Evolutionary conservation across 2,329 filamentous ascomycete species (phyloP), one percentile per base, ranked within the genome.

Genomic region (Biscogniauxia marginata): DNA sequence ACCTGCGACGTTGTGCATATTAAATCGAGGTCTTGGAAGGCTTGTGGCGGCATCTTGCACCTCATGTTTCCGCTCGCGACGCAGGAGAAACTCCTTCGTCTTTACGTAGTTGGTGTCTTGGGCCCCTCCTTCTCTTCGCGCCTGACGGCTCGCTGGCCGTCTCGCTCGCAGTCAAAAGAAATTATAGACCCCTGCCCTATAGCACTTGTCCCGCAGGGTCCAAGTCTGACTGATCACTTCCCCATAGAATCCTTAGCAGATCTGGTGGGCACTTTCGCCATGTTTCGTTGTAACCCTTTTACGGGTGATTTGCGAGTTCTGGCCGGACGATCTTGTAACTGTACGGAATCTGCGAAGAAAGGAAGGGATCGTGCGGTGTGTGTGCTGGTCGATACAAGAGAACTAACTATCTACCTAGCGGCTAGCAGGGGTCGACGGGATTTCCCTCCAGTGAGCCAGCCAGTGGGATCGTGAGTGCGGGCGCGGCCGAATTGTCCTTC

Each of bases 1-100:
- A 57, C 63, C 57, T 66, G 65, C 62, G 59, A 66, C 61, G 61
- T 55, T 60, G 61, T 59, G 53, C 62, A 68, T 65, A 68, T 70
- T 68, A 68, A 67, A 57, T 63, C 58, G 59, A 57, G 63, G 54
- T 62, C 59, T 62, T 64, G 60, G 62, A 60, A 60, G 63, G 66
- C 55, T 63, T 64, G 56, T 53, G 60, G 54, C 65, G 59, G 58
- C 54, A 64, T 63, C 60, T 61, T 45, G 56, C 55, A 62, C 57
- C 59, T 59, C 54, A 59, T 55, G 49, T 56, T 62, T 56, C 61
- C 60, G 60, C 18, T 25, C 34, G 47, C 30, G 20, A 46, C 45
- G 11, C 11, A 45, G 16, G 16, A 45, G 16, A 20, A 21, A 46
- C 45, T 3, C 20, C 13, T 24, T 25, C 20, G 7, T 48, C 45